Conservation (phyloP, 192 early-diverging fungal species). For the Bifiguratus adelaidae region DNA sequence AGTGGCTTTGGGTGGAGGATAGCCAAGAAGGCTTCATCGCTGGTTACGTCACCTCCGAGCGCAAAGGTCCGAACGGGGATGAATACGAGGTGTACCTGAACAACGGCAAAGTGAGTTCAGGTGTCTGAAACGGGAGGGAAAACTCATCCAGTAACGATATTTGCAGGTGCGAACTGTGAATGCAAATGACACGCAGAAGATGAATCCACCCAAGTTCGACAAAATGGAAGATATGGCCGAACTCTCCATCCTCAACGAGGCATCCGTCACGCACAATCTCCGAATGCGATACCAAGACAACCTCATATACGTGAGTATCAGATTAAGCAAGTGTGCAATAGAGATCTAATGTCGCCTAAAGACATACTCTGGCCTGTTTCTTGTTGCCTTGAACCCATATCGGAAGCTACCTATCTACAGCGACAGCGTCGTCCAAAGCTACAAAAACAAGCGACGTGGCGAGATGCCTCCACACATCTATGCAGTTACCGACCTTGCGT, state of each 20-base stretch:
- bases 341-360: constrained; percentile 11
- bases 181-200: constrained; percentile 81
- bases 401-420: constrained; percentile 84
- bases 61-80: constrained; percentile 38
- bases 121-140: neutral
- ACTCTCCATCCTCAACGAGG: constrained; percentile 91
- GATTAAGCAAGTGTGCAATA: neutral
- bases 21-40: constrained; percentile 81
- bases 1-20: constrained; percentile 96
- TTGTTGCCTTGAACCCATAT: constrained; percentile 98
- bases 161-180: constrained; percentile 56
- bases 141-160: neutral
- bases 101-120: constrained; percentile 60
- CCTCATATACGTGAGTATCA: constrained; percentile 75
- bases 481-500: constrained; percentile 85
- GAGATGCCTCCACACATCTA: constrained; percentile 86
- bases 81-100: constrained; percentile 64
- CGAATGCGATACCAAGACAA: constrained; percentile 82
- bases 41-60: constrained; percentile 69
- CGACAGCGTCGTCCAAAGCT: constrained; percentile 59
- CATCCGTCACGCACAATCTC: constrained; percentile 97
- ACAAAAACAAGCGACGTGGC: constrained; percentile 57
- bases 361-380: constrained; percentile 99
- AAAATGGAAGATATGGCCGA: constrained; percentile 99
- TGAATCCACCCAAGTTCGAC: constrained; percentile 99